Percentiles rank a stretch among this genome's conserved stretches.
These are phyloP conservation scores for Phytomonas francai DNA, from an alignment of 208 protist genomes.

Conservation along the genomic window DNA sequence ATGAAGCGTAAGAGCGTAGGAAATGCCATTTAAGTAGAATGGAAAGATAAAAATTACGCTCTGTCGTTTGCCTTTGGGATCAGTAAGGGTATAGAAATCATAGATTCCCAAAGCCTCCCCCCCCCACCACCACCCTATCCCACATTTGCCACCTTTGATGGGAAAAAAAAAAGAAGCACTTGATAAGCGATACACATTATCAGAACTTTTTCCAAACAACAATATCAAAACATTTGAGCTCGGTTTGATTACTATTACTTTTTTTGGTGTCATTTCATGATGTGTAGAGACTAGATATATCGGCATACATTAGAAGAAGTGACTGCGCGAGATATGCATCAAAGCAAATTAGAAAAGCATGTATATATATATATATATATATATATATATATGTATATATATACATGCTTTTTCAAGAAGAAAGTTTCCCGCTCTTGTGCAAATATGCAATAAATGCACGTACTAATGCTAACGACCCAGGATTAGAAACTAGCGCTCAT, in stretches of 20 bases:
- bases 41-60: no score
- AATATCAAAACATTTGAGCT: not conserved
- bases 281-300: not conserved
- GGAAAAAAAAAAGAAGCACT: no score
- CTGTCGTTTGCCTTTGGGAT: no score
- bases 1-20: no score
- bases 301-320: not conserved
- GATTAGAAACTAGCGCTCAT: not conserved
- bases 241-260: not conserved
- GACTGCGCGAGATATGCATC: not conserved
- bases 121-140: no score
- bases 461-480: not conserved
- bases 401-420: not conserved
- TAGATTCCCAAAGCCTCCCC: no score
- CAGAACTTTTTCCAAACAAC: not conserved
- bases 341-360: not conserved
- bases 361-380: not conserved
- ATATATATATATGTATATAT: slow-evolving; percentile 3
- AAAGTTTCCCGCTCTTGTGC: not conserved
- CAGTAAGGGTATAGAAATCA: no score
- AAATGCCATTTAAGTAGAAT: no score
- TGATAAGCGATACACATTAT: no score
- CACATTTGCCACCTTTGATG: no score
- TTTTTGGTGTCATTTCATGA: not conserved
- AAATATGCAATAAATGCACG: no score